Conservation (phyloP, 2,329 filamentous ascomycete genomes). For the Pseudogymnoascus sp. region DNA sequence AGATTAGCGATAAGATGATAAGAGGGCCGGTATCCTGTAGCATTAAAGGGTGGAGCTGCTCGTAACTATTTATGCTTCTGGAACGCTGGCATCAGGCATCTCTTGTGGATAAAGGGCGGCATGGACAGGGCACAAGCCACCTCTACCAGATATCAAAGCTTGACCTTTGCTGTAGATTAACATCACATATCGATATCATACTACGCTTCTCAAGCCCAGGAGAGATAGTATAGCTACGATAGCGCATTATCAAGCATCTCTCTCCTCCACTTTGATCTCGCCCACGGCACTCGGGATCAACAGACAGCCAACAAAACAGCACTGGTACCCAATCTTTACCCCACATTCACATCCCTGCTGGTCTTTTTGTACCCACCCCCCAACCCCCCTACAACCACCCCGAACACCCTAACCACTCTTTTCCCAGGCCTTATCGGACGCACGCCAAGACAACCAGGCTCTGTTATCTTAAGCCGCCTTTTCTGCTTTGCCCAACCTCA, state of each 20-base stretch:
- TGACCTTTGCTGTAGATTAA: background rate
- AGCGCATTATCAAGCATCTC: background rate
- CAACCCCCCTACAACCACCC: too few relatives aligned
- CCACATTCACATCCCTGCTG: background rate
- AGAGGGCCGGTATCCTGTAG: background rate
- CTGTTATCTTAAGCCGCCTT: conserved; percentile 6
- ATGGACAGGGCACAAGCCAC: background rate
- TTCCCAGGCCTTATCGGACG: background rate
- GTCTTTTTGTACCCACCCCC: background rate
- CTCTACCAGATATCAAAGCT: background rate
- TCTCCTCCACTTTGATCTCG: background rate
- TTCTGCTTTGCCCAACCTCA: conserved; percentile 8
- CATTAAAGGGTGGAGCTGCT: background rate
- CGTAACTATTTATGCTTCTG: background rate
- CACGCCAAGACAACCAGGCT: conserved; percentile 5
- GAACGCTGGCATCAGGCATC: too few relatives aligned
- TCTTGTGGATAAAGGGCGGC: background rate
- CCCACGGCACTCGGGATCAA: background rate
- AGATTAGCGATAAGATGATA: background rate
- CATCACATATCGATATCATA: background rate
- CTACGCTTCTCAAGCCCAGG: background rate
- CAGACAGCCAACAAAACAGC: background rate
- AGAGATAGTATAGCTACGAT: background rate
- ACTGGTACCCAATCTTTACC: conserved; percentile 1
- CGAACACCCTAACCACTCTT: background rate